Base-by-base conservation (phyloP, 2,329 filamentous ascomycete genomes). In the Macrophomina pseudophaseolina region DNA sequence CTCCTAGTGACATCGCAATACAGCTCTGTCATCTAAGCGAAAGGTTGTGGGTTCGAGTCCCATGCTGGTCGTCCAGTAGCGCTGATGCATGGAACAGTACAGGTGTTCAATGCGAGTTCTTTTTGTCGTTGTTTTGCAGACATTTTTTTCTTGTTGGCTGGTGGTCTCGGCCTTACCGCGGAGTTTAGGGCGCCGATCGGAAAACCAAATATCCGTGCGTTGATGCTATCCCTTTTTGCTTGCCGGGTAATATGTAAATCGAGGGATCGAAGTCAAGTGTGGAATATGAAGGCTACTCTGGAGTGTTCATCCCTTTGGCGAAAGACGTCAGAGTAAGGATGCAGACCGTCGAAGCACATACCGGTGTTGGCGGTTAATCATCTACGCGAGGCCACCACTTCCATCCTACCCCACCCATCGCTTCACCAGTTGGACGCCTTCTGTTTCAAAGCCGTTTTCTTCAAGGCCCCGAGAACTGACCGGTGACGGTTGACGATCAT, bases 31-130 rank as follows among this genome's bases (percentile, higher is more conserved):
- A 0, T 3, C 23, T 56, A 65, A 66, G 64, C 51, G 53, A 23
- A 56, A 66, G 64, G 64, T 49, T 66, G 64, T 11, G 64, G 33
- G 64, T 66, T 66, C 64, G 64, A 62, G 58, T 62, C 58, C 32
- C 58, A 9, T 62, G 58, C 58, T 62, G 58, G 58, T 62, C 58
- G 58, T 0, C 8, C 18, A 7, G 28, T n/a, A 8, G 48, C 32
- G 1, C 35, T 3, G 11, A 9, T 44, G 5, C 42, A 44, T 44
- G 2, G 23, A 33, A 16, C 16, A 12, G 48, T 14, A n/a, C 14
- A 18, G n/a, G 33, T 23, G 52, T 23, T 30, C 7, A 30, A 12
- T 18, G 1, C 6, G 1, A 14, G 0, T 59, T 46, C 32, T 11
- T 32, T 44, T 32, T 46, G 9, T 32, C 7, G 18, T 42, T 30